Evolutionary conservation across 1,284 basidiomycete genomes (phyloP), one percentile per base, ranked within the genome.

Genomic region (Vanrija sp.): DNA sequence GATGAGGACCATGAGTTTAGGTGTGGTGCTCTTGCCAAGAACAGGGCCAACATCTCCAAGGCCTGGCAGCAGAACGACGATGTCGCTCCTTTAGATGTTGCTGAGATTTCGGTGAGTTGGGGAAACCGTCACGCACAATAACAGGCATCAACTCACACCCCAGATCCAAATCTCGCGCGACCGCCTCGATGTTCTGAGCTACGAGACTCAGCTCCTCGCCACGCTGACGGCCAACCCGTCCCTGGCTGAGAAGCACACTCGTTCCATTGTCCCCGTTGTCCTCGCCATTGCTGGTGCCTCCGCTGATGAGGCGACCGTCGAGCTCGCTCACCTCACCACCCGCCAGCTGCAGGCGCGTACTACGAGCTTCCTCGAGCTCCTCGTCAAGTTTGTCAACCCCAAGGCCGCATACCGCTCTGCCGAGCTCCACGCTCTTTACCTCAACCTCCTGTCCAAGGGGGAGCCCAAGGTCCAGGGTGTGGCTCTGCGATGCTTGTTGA

Each of bases 361-460:
- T 24, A 79, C 75, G 18, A 79, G 83, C 2, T 97, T 89, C 85
- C 84, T 98, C 23, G 83, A 84, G 31, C 80, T 98, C 2, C 89
- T 98, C 69, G 82, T 88, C 53, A 94, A 92, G 71, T 89, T 99
- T 70, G 78, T 78, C 63, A 97, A 97, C 67, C 93, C 93, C 10
- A 94, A 92, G 73, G 88, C 89, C 0, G 79, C 96, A 1, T 83
- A 84, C 65, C 81, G 84, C 4, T 83, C 89, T 0, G 81, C 85
- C 10, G 81, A 81, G 0, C 80, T 98, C 16, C 83, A 83, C 53
- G 55, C 73, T 0, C 75, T 91, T 20, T 92, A 95, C 74, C 80
- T 83, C 15, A 77, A 81, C 16, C 81, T 92, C n/a, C 82, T 97
- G 27, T 86, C 92, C 2, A 86, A 93, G 60, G 88, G 93, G 0